phyloP scores from a whole-genome alignment of 192 early-diverging fungal species.

The Rhizophagus sp. region DNA sequence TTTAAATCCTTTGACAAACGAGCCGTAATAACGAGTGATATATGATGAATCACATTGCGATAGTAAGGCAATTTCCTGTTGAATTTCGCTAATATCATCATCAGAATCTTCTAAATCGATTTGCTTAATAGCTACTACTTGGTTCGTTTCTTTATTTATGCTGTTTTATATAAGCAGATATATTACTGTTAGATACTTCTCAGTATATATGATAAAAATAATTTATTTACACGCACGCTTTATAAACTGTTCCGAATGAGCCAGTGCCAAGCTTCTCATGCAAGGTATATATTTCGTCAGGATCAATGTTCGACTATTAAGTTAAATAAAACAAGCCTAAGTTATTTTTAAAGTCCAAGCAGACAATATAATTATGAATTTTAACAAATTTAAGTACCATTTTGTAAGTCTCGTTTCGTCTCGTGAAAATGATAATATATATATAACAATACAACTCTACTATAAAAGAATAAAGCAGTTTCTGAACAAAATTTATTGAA shows the following conservation, averaged over 20 bases:
- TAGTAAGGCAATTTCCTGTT: slow-evolving; percentile 52
- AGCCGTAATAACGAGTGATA: slow-evolving; percentile 52
- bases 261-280: slow-evolving; percentile 55
- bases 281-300: slow-evolving; percentile 47
- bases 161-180: slow-evolving; percentile 23
- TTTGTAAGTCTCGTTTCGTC: no score
- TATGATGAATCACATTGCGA: slow-evolving; percentile 51
- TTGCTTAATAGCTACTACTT: slow-evolving; percentile 51
- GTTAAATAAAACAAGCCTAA: not conserved
- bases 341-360: no score
- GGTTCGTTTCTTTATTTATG: slow-evolving; percentile 49
- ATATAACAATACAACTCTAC: no score
- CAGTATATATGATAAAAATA: no score
- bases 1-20: slow-evolving; percentile 51
- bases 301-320: slow-evolving; percentile 41
- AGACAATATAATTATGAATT: no score
- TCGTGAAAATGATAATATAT: no score
- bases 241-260: slow-evolving; percentile 56
- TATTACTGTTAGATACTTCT: not conserved
- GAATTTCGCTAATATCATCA: slow-evolving; percentile 56
- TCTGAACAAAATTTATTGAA: no score
- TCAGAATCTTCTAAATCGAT: slow-evolving; percentile 53
- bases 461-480: no score
- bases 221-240: slow-evolving; percentile 44
- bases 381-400: no score